Conservation (phyloP, 1,284 basidiomycete genomes). For the Pascua guehoae region DNA sequence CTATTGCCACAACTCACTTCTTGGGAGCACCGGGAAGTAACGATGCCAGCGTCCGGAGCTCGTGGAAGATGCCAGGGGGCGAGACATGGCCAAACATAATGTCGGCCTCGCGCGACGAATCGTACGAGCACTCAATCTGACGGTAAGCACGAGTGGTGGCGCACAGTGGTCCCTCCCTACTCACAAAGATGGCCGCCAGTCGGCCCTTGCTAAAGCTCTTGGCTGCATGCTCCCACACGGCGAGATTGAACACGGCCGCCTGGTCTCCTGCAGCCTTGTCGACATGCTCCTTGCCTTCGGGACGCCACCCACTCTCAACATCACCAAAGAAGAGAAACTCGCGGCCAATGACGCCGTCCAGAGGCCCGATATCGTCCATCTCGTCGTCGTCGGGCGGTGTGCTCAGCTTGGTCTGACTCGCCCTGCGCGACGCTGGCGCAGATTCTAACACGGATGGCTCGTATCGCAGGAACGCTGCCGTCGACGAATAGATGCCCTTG, state of each 20-base stretch:
- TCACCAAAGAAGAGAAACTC: slow-evolving; percentile 50
- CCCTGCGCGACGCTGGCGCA: slow-evolving; percentile 2
- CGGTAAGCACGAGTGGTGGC: not conserved
- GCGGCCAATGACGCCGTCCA: slow-evolving; percentile 6
- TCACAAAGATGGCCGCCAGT: slow-evolving; percentile 44
- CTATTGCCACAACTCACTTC: not conserved
- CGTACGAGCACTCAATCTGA: slow-evolving; percentile 50
- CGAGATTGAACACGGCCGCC: slow-evolving; percentile 24
- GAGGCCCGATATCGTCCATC: not conserved
- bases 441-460: slow-evolving; percentile 20
- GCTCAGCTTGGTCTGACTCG: slow-evolving; percentile 1
- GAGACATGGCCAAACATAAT: slow-evolving; percentile 47
- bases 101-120: slow-evolving; percentile 33
- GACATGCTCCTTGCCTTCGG: slow-evolving; percentile 18
- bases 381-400: slow-evolving; percentile 3
- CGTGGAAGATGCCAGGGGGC: slow-evolving; percentile 39
- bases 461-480: slow-evolving; percentile 45
- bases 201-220: slow-evolving; percentile 28
- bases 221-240: slow-evolving; percentile 44
- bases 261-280: slow-evolving; percentile 13
- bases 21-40: slow-evolving; percentile 10
- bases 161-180: slow-evolving; percentile 10
- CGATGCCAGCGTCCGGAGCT: slow-evolving; percentile 34
- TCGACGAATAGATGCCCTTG: slow-evolving; percentile 40
- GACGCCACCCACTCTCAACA: slow-evolving; percentile 32